These are phyloP conservation scores for Ascoidea tarda DNA, from an alignment of 805 yeast species.

Conservation along the genomic window DNA sequence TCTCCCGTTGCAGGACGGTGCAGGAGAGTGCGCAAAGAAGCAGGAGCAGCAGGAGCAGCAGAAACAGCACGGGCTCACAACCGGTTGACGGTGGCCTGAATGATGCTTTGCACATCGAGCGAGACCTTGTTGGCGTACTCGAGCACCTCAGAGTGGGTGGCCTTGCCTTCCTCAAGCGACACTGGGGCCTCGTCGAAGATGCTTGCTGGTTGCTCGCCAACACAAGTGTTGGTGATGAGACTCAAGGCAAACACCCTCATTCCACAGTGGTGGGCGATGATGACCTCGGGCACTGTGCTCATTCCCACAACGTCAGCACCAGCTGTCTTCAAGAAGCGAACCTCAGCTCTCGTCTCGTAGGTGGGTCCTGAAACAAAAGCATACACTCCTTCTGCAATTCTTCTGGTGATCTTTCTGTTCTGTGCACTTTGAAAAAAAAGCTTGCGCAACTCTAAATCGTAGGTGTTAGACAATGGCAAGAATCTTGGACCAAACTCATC, in stretches of 20 bases:
- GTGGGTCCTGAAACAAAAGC: constrained; percentile 87
- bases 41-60: no score
- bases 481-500: constrained; percentile 76
- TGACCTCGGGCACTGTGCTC: constrained; percentile 96
- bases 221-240: constrained; percentile 75
- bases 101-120: constrained; percentile 56
- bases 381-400: constrained; percentile 78
- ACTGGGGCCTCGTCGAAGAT: constrained; percentile 41
- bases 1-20: no score
- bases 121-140: constrained; percentile 75
- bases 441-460: constrained; percentile 58
- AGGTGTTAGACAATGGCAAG: constrained; percentile 80
- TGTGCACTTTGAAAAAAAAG: constrained; percentile 41
- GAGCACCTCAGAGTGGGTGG: constrained; percentile 85
- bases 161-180: constrained; percentile 57
- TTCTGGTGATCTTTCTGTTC: constrained; percentile 33
- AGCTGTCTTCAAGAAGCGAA: constrained; percentile 47
- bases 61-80: constrained; percentile 1
- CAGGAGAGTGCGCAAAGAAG: no score
- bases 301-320: constrained; percentile 97
- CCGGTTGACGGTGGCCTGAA: constrained; percentile 44
- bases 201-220: constrained; percentile 53
- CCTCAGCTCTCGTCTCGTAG: constrained; percentile 86
- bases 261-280: constrained; percentile 83
- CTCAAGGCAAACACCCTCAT: constrained; percentile 73